A percentile compares a stretch with the other conserved stretches of the same genome.
Conservation (phyloP, 257 asterid genomes). For the Sherardia arvensis region DNA sequence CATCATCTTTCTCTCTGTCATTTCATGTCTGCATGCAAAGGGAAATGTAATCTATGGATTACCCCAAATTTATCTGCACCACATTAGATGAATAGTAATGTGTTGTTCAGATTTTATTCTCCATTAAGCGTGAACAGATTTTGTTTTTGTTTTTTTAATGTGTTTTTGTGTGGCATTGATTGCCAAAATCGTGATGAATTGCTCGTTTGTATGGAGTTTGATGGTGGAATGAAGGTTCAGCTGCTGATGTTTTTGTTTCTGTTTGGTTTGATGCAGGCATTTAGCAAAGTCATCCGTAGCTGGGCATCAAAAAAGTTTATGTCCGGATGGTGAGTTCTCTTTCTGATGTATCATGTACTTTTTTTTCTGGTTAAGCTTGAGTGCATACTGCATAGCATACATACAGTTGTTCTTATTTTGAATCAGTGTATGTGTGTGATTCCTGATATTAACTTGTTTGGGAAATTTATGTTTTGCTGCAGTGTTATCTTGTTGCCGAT, state of each 20-base stretch:
- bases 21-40: neutral
- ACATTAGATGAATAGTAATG: too few relatives aligned
- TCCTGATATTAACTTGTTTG: conserved; percentile 4
- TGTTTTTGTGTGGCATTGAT: too few relatives aligned
- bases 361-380: neutral
- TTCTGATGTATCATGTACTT: neutral
- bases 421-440: neutral
- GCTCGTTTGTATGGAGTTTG: neutral
- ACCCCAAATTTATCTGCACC: too few relatives aligned
- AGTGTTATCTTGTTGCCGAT: conserved; percentile 72
- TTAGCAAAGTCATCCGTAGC: conserved; percentile 59
- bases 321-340: conserved; percentile 61
- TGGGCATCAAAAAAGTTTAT: conserved; percentile 76
- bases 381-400: neutral
- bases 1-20: neutral
- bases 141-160: neutral
- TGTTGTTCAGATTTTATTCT: neutral
- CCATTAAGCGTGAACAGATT: neutral
- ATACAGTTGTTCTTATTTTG: neutral
- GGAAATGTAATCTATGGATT: neutral
- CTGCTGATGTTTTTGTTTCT: neutral
- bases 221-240: neutral
- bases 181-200: too few relatives aligned
- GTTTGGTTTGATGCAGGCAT: conserved; percentile 37
- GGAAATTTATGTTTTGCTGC: conserved; percentile 28